phyloP scores from a whole-genome alignment of 23 red algal species.

The Gracilaria domingensis region DNA sequence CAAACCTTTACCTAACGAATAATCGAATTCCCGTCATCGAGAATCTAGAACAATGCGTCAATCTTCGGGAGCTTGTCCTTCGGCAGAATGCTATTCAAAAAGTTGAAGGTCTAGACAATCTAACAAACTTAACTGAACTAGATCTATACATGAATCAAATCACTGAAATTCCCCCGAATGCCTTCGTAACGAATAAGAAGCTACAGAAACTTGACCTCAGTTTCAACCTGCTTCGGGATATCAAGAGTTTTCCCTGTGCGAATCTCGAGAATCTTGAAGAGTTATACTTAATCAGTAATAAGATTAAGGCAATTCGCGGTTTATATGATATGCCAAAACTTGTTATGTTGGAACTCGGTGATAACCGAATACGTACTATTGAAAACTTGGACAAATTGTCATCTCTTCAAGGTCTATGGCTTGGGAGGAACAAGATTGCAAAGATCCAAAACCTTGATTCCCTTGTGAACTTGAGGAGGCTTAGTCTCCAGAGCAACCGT shows the following conservation, averaged over 20 bases:
- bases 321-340: conserved; percentile 77
- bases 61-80: conserved; percentile 83
- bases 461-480: conserved; percentile 62
- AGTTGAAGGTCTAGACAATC: conserved; percentile 63
- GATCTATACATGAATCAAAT: conserved; percentile 97
- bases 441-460: conserved; percentile 62
- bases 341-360: conserved; percentile 91
- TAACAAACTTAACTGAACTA: conserved; percentile 76
- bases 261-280: conserved; percentile 83
- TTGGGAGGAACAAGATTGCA: conserved; percentile 97
- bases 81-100: conserved; percentile 90
- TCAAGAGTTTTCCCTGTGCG: conserved; percentile 48
- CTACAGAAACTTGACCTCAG: conserved; percentile 90
- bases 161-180: conserved; percentile 40
- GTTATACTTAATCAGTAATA: conserved; percentile 95
- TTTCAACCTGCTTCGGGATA: conserved; percentile 83
- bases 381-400: conserved; percentile 67
- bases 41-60: conserved; percentile 43
- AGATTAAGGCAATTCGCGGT: conserved; percentile 69
- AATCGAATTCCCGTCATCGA: conserved; percentile 83
- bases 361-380: conserved; percentile 86
- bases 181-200: conserved; percentile 60
- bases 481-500: conserved; percentile 91
- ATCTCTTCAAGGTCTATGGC: conserved; percentile 82
- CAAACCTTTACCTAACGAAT: conserved; percentile 83